phyloP scores from a whole-genome alignment of 345 rosid genomes.

The Passiflora organensis region DNA sequence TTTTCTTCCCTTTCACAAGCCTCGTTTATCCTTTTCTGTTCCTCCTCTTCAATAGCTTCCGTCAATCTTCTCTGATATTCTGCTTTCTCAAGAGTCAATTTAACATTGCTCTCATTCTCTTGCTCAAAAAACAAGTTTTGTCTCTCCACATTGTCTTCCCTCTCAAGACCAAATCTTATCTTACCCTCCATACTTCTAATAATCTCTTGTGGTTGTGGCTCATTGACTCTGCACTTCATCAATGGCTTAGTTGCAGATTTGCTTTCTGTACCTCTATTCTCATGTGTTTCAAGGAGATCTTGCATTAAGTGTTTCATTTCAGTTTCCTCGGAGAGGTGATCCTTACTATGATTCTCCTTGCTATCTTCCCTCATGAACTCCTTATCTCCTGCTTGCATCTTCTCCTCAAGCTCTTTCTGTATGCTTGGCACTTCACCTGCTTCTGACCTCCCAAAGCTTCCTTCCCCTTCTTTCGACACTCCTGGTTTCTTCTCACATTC shows the following conservation, averaged over 20 bases:
- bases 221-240: slow-evolving; percentile 30
- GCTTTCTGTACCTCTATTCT: slow-evolving; percentile 31
- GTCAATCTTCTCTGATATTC: not conserved
- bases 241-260: slow-evolving; percentile 26
- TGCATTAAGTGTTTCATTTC: slow-evolving; percentile 31
- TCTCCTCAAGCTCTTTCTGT: slow-evolving; percentile 27
- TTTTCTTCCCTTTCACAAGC: not conserved
- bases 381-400: slow-evolving; percentile 35
- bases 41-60: not conserved
- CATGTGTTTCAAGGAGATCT: slow-evolving; percentile 28
- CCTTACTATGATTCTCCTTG: too few species aligned
- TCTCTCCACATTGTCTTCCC: too few species aligned
- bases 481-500: slow-evolving; percentile 26
- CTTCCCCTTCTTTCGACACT: slow-evolving; percentile 14
- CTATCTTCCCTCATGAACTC: too few species aligned
- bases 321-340: slow-evolving; percentile 26
- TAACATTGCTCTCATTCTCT: not conserved
- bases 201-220: slow-evolving; percentile 18
- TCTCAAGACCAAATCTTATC: too few species aligned
- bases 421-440: slow-evolving; percentile 29
- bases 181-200: slow-evolving; percentile 19
- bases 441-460: slow-evolving; percentile 21
- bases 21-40: not conserved
- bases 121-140: too few species aligned
- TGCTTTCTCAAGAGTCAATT: not conserved